Evolutionary conservation across 257 asterid species (phyloP), one percentile per base, ranked within the genome.

Genomic region (Osmanthus fragrans): DNA sequence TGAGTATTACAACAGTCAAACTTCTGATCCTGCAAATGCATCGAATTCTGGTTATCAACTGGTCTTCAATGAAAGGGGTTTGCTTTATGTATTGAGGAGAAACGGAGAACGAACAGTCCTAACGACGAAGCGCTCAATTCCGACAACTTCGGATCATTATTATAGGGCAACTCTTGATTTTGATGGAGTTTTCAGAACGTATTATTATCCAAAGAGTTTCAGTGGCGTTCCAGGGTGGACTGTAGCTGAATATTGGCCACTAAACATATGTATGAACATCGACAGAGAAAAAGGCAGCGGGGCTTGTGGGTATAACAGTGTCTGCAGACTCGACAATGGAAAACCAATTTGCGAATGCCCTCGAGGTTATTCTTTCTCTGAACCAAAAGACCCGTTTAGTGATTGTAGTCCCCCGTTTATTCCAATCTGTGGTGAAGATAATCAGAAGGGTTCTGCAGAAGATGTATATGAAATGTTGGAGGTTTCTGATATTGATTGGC

Each of bases 281-380:
- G 0, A 0, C 0, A 88, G 82, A 51, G 7, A 12, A 0, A 19
- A 0, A 3, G 94, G 91, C 19, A 88, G 92, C 33, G 94, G 96
- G 32, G 92, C 87, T 39, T 92, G 96, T 54, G 97, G 96, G 5
- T 92, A 78, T 56, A 90, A 90, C 74, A 88, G 42, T 56, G 73
- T 90, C 7, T 90, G 96, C 73, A 64, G 49, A 0, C 33, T 90
- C 6, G 70, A 54, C 30, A 74, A 68, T 37, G 33, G 27, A 42
- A 80, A 77, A 34, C 94, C 96, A 8, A 47, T 36, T 21, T 92
- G 97, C 76, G 67, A 40, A 3, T 90, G 96, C 18, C 92, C 96
- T 1, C 11, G 0, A 18, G 91, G 90, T 49, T 92, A 75, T 70
- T 18, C 67, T 0, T 37, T 84, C 49, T 75, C 75, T 16, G 93